Conservation (phyloP, 2,329 filamentous ascomycete species). For the Blastomyces emzantsi region DNA sequence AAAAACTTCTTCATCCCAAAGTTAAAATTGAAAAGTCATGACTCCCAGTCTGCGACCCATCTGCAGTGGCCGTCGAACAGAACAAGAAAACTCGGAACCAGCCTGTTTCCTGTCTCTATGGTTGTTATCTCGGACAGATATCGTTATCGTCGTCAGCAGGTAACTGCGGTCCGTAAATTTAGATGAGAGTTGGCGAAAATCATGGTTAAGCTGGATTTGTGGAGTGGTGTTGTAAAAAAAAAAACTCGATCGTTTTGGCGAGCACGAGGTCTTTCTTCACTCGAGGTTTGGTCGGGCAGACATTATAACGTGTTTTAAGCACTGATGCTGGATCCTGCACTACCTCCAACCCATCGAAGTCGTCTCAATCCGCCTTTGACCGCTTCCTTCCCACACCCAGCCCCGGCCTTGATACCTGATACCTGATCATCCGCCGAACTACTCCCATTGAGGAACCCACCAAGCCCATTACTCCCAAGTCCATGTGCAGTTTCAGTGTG, state of each 20-base stretch:
- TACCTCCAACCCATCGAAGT: constrained; percentile 36
- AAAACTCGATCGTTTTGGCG: background rate
- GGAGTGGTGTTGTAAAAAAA: background rate
- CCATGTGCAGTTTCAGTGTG: constrained; percentile 40
- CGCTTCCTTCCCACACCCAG: constrained; percentile 38
- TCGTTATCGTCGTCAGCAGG: background rate
- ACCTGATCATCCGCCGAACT: constrained; percentile 16
- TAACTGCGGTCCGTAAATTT: background rate
- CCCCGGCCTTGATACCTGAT: constrained; percentile 26
- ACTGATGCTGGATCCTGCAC: constrained; percentile 30
- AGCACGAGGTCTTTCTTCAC: background rate
- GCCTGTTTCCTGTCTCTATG: background rate
- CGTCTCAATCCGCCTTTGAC: constrained; percentile 37
- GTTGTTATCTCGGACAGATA: background rate
- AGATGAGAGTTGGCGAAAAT: background rate
- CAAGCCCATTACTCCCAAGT: constrained; percentile 18
- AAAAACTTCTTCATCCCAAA: background rate
- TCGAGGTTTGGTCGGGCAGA: background rate
- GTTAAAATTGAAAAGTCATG: background rate
- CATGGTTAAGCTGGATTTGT: background rate
- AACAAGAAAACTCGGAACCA: background rate
- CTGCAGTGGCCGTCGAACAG: background rate
- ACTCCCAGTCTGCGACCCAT: background rate
- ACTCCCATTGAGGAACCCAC: constrained; percentile 22
- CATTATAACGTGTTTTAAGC: constrained; percentile 19